A percentile compares a stretch with the other conserved stretches of the same genome.
Conservation (phyloP, 2,329 filamentous ascomycete species). For the Fusarium udum region DNA sequence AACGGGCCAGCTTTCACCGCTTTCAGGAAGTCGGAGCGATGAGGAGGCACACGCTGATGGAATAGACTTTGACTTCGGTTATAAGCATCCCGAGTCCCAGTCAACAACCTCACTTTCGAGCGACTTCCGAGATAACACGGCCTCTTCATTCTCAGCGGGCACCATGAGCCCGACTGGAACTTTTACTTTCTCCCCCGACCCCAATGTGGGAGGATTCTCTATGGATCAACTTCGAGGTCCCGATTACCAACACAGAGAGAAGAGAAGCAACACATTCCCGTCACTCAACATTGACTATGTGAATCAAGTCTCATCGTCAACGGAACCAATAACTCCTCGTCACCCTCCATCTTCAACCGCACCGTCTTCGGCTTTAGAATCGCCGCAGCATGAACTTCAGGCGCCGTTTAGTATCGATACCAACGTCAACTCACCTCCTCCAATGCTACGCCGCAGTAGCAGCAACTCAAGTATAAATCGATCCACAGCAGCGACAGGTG, state of each 20-base stretch:
- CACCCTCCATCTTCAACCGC: conserved; percentile 58
- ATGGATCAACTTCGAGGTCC: conserved; percentile 53
- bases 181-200: conserved; percentile 79
- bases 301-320: conserved; percentile 51
- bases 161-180: conserved; percentile 79
- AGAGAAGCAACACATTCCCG: conserved; percentile 85
- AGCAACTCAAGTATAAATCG: conserved; percentile 50
- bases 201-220: conserved; percentile 72
- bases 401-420: conserved; percentile 57
- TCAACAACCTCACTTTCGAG: conserved; percentile 48
- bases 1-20: conserved; percentile 70
- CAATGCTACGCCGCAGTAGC: conserved; percentile 46
- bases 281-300: conserved; percentile 71
- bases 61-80: conserved; percentile 47
- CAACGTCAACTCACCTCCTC: conserved; percentile 52
- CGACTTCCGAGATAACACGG: conserved; percentile 47
- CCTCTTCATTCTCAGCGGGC: conserved; percentile 74
- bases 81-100: conserved; percentile 48
- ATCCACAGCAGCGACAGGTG: conserved; percentile 29
- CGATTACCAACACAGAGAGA: conserved; percentile 73
- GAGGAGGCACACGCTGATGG: conserved; percentile 67
- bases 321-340: conserved; percentile 61
- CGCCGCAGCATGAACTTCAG: conserved; percentile 58
- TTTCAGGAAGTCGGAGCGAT: conserved; percentile 75
- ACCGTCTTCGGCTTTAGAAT: conserved; percentile 63